Evolutionary conservation across 2,329 filamentous ascomycete species (phyloP).

Genomic region (Emmonsiellopsis sp.): DNA sequence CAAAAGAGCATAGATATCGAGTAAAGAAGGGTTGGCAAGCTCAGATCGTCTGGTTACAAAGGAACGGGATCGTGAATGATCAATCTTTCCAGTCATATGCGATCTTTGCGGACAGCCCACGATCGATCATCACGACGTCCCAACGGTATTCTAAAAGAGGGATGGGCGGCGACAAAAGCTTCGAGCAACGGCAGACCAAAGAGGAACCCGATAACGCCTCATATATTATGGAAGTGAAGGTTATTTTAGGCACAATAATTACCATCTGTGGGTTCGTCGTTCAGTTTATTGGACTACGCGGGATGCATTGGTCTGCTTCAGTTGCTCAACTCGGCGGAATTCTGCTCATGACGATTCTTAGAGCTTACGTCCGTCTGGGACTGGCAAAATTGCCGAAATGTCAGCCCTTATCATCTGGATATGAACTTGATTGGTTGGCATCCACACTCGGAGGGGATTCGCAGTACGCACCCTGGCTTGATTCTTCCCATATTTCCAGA

Average conservation of each 20-base stretch:
- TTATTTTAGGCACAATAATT: slow-evolving; percentile 13
- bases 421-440: slow-evolving; percentile 23
- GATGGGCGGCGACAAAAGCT: too few relatives aligned
- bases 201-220: not conserved
- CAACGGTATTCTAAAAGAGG: not conserved
- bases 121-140: not conserved
- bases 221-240: not conserved
- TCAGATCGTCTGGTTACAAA: slow-evolving; percentile 1
- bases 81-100: slow-evolving; percentile 5
- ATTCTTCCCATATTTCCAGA: not conserved
- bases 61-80: not conserved
- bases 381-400: slow-evolving; percentile 10
- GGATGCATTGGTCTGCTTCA: slow-evolving; percentile 19
- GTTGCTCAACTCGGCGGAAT: slow-evolving; percentile 18
- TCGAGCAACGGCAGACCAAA: not conserved
- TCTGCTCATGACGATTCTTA: slow-evolving; percentile 17
- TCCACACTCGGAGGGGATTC: not conserved
- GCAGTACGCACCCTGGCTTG: not conserved
- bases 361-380: slow-evolving; percentile 18
- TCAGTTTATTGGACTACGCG: slow-evolving; percentile 22
- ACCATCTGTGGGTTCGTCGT: slow-evolving; percentile 18
- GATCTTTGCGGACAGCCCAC: not conserved
- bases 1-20: slow-evolving; percentile 1
- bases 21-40: not conserved
- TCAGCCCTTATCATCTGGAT: slow-evolving; percentile 4